Base-by-base conservation (phyloP, 352 stramenopile species). In the Globisporangium parvum region DNA sequence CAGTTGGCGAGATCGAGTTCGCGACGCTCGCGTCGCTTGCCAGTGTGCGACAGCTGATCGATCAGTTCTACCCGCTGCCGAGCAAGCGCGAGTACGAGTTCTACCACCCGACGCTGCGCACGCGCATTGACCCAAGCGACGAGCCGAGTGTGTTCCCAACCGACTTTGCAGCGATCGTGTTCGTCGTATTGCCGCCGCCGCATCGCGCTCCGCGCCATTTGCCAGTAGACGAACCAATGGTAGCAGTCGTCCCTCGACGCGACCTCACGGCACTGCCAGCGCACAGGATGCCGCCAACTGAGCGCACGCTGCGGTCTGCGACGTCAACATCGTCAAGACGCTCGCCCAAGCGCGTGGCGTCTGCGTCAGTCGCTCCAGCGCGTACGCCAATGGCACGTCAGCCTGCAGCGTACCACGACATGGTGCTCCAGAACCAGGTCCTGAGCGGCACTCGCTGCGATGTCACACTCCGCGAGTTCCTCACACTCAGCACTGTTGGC, bases 61-160 rank as follows among this genome's bases (percentile, higher is more conserved):
- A 69, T 33, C 60, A 71, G 51, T 74, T 74, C 51, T 66, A 69
- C 31, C 67, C 63, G 18, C 44, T 67, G n/a, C 56, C 63, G 0
- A 55, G 51, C 51, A 47, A 61, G 11, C 66, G 60, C 48, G 46
- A 57, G 21, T 71, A 66, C 60, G 56, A 63, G 26, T 74, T 74
- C 44, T 57, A 55, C 44, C 52, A 74, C 44, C 66, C 63, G 17
- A 24, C 20, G 9, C 46, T 42, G 20, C 40, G 28, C n/a, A 24
- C 33, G 2, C 53, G 53, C 28, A 57, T 65, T 20, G 53, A 50
- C 3, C 52, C 47, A 17, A 55, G 33, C 46, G 59, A 53, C 20
- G 59, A 65, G 33, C 2, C 17, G 14, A 65, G 39, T 21, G 28
- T 59, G 33, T 45, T 64, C 3, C 58, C 58, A 0, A 42, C 15